Conservation (phyloP, 768 basidiomycete genomes). For the Termitomyces sp. region DNA sequence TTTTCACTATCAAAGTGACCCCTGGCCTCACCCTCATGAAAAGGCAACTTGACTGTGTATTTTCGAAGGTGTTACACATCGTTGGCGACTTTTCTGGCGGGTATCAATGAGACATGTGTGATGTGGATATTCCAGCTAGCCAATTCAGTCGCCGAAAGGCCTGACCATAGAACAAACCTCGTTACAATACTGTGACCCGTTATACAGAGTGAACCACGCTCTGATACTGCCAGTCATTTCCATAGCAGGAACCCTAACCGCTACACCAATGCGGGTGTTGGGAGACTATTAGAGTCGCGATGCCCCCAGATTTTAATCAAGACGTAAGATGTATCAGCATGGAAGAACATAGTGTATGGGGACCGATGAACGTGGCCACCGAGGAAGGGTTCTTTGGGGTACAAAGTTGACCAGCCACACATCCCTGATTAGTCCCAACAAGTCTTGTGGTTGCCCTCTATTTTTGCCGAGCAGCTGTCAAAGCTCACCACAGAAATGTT, state of each 20-base stretch:
- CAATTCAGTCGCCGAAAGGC: neutral
- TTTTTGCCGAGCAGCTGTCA: too few relatives aligned
- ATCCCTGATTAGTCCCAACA: neutral
- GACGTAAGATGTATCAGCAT: neutral
- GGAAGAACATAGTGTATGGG: conserved; percentile 1
- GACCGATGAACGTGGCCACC: conserved; percentile 1
- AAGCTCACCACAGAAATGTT: too few relatives aligned
- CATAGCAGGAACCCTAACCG: too few relatives aligned
- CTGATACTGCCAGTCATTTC: too few relatives aligned
- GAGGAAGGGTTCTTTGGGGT: neutral
- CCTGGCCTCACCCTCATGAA: neutral
- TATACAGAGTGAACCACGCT: too few relatives aligned
- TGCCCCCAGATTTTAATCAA: neutral
- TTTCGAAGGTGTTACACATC: neutral
- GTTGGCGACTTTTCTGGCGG: neutral
- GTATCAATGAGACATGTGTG: neutral
- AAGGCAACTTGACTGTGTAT: neutral
- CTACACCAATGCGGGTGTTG: too few relatives aligned
- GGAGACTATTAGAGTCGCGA: neutral
- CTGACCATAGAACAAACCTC: too few relatives aligned
- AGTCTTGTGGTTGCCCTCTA: neutral
- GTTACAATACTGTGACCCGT: too few relatives aligned
- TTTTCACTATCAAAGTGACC: neutral
- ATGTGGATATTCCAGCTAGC: neutral
- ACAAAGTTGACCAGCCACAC: neutral